Evolutionary conservation across 1,284 basidiomycete genomes (phyloP).

Genomic region (Pterula multifida): DNA sequence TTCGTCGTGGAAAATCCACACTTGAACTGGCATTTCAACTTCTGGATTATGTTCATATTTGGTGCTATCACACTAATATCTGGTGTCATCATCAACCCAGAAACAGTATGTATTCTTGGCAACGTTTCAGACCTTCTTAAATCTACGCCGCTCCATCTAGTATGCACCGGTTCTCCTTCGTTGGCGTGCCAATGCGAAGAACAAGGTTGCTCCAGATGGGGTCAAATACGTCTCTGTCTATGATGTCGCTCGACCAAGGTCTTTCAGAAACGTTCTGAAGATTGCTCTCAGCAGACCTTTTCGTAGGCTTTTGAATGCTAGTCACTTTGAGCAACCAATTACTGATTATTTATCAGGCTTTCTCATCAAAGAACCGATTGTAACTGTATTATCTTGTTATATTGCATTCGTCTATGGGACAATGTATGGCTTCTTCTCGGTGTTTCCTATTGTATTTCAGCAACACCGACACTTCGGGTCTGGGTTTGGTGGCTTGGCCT

Average conservation of each 20-base stretch:
- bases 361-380: conserved; percentile 57
- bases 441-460: conserved; percentile 53
- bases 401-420: conserved; percentile 55
- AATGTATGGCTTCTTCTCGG: conserved; percentile 46
- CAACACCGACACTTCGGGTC: conserved; percentile 45
- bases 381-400: conserved; percentile 54
- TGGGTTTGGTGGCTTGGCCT: conserved; percentile 50
- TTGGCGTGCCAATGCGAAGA: conserved; percentile 37
- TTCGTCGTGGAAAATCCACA: conserved; percentile 36
- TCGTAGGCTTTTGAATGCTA: conserved; percentile 21
- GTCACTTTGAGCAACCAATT: conserved; percentile 6
- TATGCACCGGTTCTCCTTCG: conserved; percentile 61
- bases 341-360: conserved; percentile 28
- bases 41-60: conserved; percentile 60
- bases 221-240: conserved; percentile 39
- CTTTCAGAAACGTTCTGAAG: conserved; percentile 25
- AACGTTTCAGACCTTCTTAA: neutral
- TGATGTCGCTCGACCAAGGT: conserved; percentile 36
- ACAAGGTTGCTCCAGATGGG: conserved; percentile 27
- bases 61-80: conserved; percentile 34
- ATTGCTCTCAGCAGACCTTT: conserved; percentile 50
- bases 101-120: conserved; percentile 25
- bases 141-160: conserved; percentile 17
- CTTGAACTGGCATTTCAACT: conserved; percentile 57
- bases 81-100: conserved; percentile 34